Evolutionary conservation across 2,329 filamentous ascomycete genomes (phyloP), one percentile per base, ranked within the genome.

Genomic region (Fusarium pseudoanthophilum): DNA sequence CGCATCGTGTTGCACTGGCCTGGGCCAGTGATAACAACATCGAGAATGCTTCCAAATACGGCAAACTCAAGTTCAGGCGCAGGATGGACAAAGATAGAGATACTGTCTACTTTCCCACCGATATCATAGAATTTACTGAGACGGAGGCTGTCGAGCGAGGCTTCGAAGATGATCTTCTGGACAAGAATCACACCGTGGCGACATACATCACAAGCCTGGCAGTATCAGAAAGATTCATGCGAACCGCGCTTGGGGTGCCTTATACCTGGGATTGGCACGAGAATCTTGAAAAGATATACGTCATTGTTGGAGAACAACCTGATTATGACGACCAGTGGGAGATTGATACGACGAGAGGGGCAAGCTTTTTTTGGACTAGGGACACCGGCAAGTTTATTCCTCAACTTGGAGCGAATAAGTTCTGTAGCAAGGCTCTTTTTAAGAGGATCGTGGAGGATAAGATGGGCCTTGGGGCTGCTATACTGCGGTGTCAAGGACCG

Each of bases 101-200:
- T 16, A 20, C 43, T 11, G 18, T 75, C 1, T 77, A 68, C 9
- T 16, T 77, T 11, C 15, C 71, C 5, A n/a, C 16, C 5, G 32
- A 55, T 7, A 61, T 46, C 3, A n/a, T 69, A 7, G 15, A 28
- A 0, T 59, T 15, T 1, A 46, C 53, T 2, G 37, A 52, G 20
- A 3, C 3, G 1, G 64, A 72, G 11, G 39, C 56, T 20, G 0
- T 9, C 7, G 11, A 63, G 2, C 52, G 52, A 4, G 15, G 34
- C 10, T 55, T 34, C 15, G 20, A 70, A 34, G 13, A 13, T 14
- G 32, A 8, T 39, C 24, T 15, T 60, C 72, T 49, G 18, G 13
- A 46, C 0, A 42, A 28, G 26, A 24, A 13, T 7, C 14, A 57
- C 16, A 10, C 16, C 3, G 21, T 45, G 20, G 26, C 14, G 10